These are phyloP conservation scores for Thelonectria discophora DNA, from an alignment of 2,329 filamentous ascomycete genomes.

Conservation along the genomic window DNA sequence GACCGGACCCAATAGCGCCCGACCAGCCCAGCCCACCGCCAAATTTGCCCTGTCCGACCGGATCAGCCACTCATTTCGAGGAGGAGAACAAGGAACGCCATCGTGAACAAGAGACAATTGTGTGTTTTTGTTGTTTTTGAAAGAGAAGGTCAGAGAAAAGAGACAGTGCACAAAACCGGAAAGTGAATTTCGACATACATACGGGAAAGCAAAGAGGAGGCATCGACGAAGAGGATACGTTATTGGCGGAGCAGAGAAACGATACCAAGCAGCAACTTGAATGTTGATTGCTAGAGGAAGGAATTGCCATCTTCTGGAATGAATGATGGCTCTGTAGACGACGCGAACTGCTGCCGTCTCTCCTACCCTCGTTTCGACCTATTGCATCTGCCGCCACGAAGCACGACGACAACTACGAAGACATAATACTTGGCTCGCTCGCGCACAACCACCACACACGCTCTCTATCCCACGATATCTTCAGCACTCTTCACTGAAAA, in stretches of 20 bases:
- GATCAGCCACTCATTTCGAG: slow-evolving; percentile 28
- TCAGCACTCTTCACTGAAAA: slow-evolving; percentile 9
- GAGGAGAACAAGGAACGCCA: slow-evolving; percentile 8
- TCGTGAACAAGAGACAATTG: slow-evolving; percentile 3
- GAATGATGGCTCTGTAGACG: slow-evolving; percentile 18
- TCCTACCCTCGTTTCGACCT: neutral
- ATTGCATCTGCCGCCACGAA: neutral
- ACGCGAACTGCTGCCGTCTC: neutral
- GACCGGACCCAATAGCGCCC: slow-evolving; percentile 18
- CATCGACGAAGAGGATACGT: neutral
- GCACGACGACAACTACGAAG: slow-evolving; percentile 20
- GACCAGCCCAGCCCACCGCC: slow-evolving; percentile 25
- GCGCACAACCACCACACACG: slow-evolving; percentile 11
- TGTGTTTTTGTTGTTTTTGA: neutral
- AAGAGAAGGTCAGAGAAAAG: neutral
- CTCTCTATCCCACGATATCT: neutral
- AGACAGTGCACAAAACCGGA: neutral
- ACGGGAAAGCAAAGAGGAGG: neutral
- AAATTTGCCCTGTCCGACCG: slow-evolving; percentile 29
- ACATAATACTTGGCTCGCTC: neutral
- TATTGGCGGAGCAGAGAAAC: slow-evolving; percentile 3
- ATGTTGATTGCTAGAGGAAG: slow-evolving; percentile 11
- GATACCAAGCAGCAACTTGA: neutral
- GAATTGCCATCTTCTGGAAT: slow-evolving; percentile 6
- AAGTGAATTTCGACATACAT: slow-evolving; percentile 4